phyloP scores from a whole-genome alignment of 2,329 filamentous ascomycete genomes.

The Trichoderma atrobrunneum region DNA sequence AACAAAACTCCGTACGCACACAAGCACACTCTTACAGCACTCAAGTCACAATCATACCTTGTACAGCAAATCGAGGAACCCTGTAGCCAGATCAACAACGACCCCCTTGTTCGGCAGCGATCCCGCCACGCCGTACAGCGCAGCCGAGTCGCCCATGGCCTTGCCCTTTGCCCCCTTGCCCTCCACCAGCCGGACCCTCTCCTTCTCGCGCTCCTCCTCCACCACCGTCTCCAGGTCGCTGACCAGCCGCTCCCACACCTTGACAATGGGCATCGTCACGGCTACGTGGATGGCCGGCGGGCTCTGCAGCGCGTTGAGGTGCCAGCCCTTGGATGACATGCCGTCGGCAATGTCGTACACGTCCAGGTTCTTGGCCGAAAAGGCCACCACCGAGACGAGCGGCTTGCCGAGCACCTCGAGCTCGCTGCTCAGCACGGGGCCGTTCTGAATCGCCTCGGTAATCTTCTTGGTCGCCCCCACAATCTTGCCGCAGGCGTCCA shows the following conservation, averaged over 20 bases:
- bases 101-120: conserved; percentile 94
- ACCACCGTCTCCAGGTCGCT: conserved; percentile 66
- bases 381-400: conserved; percentile 86
- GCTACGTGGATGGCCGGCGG: conserved; percentile 92
- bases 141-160: conserved; percentile 75
- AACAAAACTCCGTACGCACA: not conserved
- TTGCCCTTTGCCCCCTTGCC: conserved; percentile 64
- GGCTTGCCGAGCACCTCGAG: conserved; percentile 80
- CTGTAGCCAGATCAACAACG: conserved; percentile 83
- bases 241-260: conserved; percentile 76
- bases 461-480: conserved; percentile 85
- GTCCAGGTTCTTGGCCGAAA: conserved; percentile 77
- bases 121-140: conserved; percentile 91
- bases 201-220: conserved; percentile 76
- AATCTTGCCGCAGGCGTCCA: conserved; percentile 82
- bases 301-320: conserved; percentile 89
- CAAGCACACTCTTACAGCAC: not conserved
- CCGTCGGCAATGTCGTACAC: conserved; percentile 93
- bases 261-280: conserved; percentile 81
- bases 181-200: conserved; percentile 67
- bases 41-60: conserved; percentile 59
- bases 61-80: conserved; percentile 90
- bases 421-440: conserved; percentile 66
- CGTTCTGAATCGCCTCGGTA: conserved; percentile 67
- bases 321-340: conserved; percentile 84